Conservation (phyloP, 805 yeast genomes). For the Candida ulmi region DNA sequence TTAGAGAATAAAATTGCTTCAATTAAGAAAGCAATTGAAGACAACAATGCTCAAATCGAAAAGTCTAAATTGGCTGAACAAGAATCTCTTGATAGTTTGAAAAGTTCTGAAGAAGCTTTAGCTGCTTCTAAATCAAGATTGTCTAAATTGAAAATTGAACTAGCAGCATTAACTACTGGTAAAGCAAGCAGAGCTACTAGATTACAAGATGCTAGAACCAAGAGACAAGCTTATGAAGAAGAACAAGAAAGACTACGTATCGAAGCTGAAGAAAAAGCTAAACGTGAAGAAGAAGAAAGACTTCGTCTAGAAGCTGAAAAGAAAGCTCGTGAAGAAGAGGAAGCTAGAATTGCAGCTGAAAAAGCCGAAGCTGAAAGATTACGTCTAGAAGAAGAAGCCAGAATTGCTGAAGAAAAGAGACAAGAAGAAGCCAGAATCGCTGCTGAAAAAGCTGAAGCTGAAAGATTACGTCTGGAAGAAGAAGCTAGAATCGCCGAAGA, state of each 20-base stretch:
- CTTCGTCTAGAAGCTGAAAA: slow-evolving; percentile 3
- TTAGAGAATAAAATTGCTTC: slow-evolving; percentile 15
- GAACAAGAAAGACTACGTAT: slow-evolving; percentile 11
- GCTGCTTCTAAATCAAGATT: slow-evolving; percentile 11
- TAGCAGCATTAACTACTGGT: slow-evolving; percentile 18
- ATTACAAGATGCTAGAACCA: slow-evolving; percentile 17
- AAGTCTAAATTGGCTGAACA: slow-evolving; percentile 10
- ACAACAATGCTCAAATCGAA: slow-evolving; percentile 14
- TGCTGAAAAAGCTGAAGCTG: slow-evolving; percentile 1
- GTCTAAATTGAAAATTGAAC: slow-evolving; percentile 13
- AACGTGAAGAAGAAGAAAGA: slow-evolving; percentile 9
- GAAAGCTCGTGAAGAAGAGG: slow-evolving; percentile 24
- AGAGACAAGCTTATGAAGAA: slow-evolving; percentile 19
- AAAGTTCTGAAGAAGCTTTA: slow-evolving; percentile 14
- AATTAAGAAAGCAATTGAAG: slow-evolving; percentile 14
- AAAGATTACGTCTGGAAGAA: slow-evolving; percentile 4
- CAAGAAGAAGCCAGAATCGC: slow-evolving; percentile 5
- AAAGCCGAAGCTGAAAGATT: slow-evolving; percentile 63
- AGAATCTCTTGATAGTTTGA: slow-evolving; percentile 8
- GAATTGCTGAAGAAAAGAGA: slow-evolving; percentile 5
- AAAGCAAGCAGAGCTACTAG: slow-evolving; percentile 17
- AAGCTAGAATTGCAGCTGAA: slow-evolving; percentile 73
- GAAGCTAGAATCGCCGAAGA: slow-evolving; percentile 4
- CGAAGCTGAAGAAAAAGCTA: slow-evolving; percentile 12
- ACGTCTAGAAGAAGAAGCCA: slow-evolving; percentile 24